A percentile compares a stretch with the other conserved stretches of the same genome.
Evolutionary conservation across 2,329 filamentous ascomycete genomes (phyloP).

Genomic region (Xylaria sp.): DNA sequence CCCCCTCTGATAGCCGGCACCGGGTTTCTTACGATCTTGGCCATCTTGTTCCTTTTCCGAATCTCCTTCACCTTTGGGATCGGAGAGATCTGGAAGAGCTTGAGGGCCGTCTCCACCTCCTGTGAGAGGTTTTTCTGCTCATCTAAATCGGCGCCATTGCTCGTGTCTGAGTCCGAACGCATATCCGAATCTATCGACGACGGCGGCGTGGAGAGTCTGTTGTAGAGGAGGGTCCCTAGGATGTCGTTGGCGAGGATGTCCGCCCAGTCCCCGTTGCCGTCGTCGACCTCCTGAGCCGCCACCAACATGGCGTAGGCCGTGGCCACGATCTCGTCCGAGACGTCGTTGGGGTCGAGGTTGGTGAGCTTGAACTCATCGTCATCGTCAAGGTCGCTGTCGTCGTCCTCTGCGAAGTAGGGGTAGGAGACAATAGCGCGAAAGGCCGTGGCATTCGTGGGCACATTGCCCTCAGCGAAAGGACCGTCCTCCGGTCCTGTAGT

Average conservation of each 20-base stretch:
- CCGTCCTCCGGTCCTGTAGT: slow-evolving; percentile 24
- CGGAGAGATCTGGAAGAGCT: neutral
- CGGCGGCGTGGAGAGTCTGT: neutral
- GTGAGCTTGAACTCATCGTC: slow-evolving; percentile 14
- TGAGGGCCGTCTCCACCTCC: neutral
- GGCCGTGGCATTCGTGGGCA: neutral
- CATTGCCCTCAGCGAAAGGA: slow-evolving; percentile 17
- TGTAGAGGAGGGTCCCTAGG: neutral
- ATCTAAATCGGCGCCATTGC: neutral
- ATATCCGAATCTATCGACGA: neutral
- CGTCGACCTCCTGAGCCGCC: neutral
- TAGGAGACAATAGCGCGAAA: slow-evolving; percentile 10
- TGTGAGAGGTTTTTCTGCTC: neutral
- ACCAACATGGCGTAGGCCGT: slow-evolving; percentile 23
- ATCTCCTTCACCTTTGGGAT: neutral
- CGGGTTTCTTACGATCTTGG: neutral
- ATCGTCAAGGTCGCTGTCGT: slow-evolving; percentile 14
- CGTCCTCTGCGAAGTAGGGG: neutral
- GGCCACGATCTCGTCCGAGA: slow-evolving; percentile 25
- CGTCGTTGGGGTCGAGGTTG: slow-evolving; percentile 21
- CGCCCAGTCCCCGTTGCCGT: slow-evolving; percentile 10
- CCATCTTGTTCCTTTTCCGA: neutral
- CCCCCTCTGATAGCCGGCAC: too few species aligned
- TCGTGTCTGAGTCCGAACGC: neutral
- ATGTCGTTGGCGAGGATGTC: slow-evolving; percentile 16